A percentile compares a stretch with the other conserved stretches of the same genome.
Evolutionary conservation across 257 asterid species (phyloP).

Genomic region (Lycium barbarum): DNA sequence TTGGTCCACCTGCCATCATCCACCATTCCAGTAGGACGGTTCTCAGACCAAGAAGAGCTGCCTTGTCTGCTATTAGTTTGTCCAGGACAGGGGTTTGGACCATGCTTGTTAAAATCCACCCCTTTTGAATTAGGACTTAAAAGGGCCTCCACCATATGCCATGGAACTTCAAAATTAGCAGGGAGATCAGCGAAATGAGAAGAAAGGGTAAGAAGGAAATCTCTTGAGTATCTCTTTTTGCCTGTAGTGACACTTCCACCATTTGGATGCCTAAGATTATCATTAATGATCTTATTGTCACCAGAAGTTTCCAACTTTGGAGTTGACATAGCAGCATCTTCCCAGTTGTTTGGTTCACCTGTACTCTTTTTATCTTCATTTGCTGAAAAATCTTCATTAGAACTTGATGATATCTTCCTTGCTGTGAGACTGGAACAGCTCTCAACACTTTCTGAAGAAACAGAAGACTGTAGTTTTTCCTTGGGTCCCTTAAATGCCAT

Average conservation of each 20-base stretch:
- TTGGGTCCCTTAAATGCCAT: slow-evolving; percentile 38
- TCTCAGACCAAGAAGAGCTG: slow-evolving; percentile 29
- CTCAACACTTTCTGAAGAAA: slow-evolving; percentile 36
- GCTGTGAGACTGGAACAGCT: slow-evolving; percentile 18
- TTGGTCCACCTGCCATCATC: slow-evolving; percentile 41
- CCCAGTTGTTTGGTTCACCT: slow-evolving; percentile 42
- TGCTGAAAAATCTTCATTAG: slow-evolving; percentile 26
- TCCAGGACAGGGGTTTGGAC: slow-evolving; percentile 26
- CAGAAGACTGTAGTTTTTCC: slow-evolving; percentile 32
- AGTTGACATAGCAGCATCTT: slow-evolving; percentile 36
- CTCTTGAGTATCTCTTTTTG: slow-evolving; percentile 40
- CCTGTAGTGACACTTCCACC: slow-evolving; percentile 5
- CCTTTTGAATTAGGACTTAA: slow-evolving; percentile 28
- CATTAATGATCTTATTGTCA: not conserved
- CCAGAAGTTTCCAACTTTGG: slow-evolving; percentile 30
- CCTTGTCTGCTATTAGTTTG: slow-evolving; percentile 27
- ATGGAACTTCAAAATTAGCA: slow-evolving; percentile 33
- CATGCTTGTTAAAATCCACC: slow-evolving; percentile 25
- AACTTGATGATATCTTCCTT: slow-evolving; percentile 27
- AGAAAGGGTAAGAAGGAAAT: slow-evolving; percentile 40
- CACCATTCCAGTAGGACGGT: slow-evolving; percentile 26
- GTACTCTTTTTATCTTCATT: slow-evolving; percentile 36
- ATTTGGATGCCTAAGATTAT: slow-evolving; percentile 20
- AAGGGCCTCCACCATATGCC: slow-evolving; percentile 35
- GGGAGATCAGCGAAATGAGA: slow-evolving; percentile 40